A percentile compares a stretch with the other conserved stretches of the same genome.
These are phyloP conservation scores for Rhizophagus sp. DNA, from an alignment of 192 early-diverging fungal genomes.

Conservation along the genomic window DNA sequence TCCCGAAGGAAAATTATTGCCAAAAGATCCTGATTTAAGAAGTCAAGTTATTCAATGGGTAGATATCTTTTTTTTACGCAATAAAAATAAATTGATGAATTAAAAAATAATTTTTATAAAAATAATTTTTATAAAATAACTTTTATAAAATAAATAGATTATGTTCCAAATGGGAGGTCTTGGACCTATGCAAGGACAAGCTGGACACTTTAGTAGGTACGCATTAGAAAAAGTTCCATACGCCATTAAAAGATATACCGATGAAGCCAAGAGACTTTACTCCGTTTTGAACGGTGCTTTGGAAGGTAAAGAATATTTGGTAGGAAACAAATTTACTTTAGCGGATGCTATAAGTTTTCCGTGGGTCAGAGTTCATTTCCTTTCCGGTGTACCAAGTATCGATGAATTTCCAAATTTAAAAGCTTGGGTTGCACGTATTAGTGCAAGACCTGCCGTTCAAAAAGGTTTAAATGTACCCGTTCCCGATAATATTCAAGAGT, in stretches of 20 bases:
- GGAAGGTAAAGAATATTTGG: conserved; percentile 36
- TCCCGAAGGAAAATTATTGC: conserved; percentile 45
- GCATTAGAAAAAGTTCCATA: conserved; percentile 56
- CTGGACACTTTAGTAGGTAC: conserved; percentile 46
- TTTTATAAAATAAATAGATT: too few species aligned
- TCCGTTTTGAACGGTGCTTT: conserved; percentile 38
- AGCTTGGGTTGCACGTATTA: conserved; percentile 47
- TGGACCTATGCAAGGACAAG: conserved; percentile 55
- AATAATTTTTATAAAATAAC: too few species aligned
- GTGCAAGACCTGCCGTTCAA: conserved; percentile 36
- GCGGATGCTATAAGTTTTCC: conserved; percentile 54
- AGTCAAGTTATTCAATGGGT: conserved; percentile 51
- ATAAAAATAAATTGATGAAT: too few species aligned
- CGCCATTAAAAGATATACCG: conserved; percentile 51
- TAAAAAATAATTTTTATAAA: not conserved
- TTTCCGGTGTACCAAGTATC: conserved; percentile 32
- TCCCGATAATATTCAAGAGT: not conserved
- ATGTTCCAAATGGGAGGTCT: too few species aligned
- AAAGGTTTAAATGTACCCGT: conserved; percentile 36
- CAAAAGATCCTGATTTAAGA: conserved; percentile 44
- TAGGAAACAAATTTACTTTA: conserved; percentile 43
- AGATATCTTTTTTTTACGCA: not conserved
- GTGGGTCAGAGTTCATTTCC: conserved; percentile 36
- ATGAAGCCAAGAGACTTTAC: conserved; percentile 52
- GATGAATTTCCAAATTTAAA: conserved; percentile 44